These are phyloP conservation scores for Botrytis byssoidea DNA, from an alignment of 2,329 filamentous ascomycete species.

Conservation along the genomic window DNA sequence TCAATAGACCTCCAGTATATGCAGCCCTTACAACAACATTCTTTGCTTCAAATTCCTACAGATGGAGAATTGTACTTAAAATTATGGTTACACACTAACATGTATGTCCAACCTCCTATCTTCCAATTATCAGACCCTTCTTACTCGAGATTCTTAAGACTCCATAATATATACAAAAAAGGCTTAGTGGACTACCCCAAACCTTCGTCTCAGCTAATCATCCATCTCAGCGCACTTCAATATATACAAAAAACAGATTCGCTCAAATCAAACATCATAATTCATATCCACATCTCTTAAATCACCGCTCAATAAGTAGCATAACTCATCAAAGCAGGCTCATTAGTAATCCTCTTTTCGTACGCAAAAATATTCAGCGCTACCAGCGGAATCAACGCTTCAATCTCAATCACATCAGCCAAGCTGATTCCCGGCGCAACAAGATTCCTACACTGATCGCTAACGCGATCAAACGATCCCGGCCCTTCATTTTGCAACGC, in stretches of 20 bases:
- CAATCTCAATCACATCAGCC: constrained; percentile 9
- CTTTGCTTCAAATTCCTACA: not conserved
- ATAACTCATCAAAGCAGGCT: constrained; percentile 9
- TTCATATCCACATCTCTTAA: not conserved
- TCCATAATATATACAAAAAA: not conserved
- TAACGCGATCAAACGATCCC: constrained; percentile 1
- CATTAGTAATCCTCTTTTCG: not conserved
- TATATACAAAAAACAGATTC: not conserved
- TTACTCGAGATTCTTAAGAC: rapidly evolving
- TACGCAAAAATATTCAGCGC: not conserved
- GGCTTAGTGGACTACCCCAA: not conserved
- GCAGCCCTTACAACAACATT: rapidly evolving
- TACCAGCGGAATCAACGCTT: not conserved
- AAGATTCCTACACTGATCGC: not conserved
- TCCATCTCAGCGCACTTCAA: rapidly evolving
- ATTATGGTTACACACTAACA: not conserved
- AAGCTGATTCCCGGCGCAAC: constrained; percentile 5
- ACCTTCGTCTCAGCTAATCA: too few species aligned
- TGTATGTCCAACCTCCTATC: not conserved
- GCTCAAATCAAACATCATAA: not conserved
- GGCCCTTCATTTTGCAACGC: constrained; percentile 3
- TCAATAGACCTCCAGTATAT: too few species aligned
- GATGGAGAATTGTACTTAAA: not conserved
- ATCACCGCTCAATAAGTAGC: not conserved
- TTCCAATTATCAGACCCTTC: not conserved